These are phyloP conservation scores for Elsinoe ampelina DNA, from an alignment of 2,329 filamentous ascomycete species.

Conservation along the genomic window DNA sequence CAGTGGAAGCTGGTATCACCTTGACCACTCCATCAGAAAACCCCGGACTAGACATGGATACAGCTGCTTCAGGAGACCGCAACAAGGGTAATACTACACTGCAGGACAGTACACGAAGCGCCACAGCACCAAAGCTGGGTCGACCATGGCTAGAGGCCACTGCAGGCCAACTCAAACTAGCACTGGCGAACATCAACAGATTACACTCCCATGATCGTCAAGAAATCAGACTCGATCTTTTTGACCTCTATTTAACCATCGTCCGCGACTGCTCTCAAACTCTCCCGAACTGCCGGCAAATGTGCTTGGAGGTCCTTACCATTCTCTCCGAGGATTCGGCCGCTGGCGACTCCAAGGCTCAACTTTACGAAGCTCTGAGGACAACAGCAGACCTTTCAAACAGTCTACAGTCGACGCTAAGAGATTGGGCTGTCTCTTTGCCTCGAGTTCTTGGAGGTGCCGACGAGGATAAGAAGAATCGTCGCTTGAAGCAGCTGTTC, in stretches of 20 bases:
- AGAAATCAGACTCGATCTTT: conserved; percentile 59
- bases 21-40: neutral
- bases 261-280: conserved; percentile 71
- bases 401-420: conserved; percentile 59
- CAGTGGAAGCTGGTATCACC: neutral
- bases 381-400: conserved; percentile 55
- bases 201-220: conserved; percentile 60
- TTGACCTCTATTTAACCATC: conserved; percentile 62
- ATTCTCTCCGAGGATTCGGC: conserved; percentile 46
- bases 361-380: conserved; percentile 51
- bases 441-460: conserved; percentile 74
- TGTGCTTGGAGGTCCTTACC: conserved; percentile 76
- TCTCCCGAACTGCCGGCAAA: conserved; percentile 56
- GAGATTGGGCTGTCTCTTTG: conserved; percentile 73
- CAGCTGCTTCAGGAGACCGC: conserved; percentile 20
- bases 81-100: no score
- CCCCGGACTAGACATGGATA: no score
- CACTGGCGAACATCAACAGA: conserved; percentile 66
- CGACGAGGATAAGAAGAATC: conserved; percentile 68
- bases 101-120: no score
- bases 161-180: conserved; percentile 69
- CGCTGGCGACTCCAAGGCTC: conserved; percentile 23
- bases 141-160: conserved; percentile 69
- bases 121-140: conserved; percentile 3
- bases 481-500: conserved; percentile 65